These are phyloP conservation scores for Penicillium coprophilum DNA, from an alignment of 495 filamentous ascomycete species.

Conservation along the genomic window DNA sequence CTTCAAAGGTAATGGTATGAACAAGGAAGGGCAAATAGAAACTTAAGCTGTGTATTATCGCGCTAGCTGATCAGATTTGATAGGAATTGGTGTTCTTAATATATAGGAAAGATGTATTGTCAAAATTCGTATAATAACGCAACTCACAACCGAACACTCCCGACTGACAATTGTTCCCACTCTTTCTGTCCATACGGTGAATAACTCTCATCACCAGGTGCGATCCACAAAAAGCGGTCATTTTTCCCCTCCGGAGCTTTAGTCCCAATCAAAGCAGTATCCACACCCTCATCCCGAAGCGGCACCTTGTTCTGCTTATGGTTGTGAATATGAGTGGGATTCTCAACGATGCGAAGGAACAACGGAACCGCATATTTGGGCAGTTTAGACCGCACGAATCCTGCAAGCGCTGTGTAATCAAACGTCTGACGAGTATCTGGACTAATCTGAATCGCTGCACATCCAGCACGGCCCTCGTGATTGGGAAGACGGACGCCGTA, in stretches of 20 bases:
- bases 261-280: constrained; percentile 49
- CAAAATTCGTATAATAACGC: background rate
- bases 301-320: constrained; percentile 83
- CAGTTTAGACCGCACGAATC: constrained; percentile 54
- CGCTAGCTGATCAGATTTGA: no score
- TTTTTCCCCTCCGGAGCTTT: constrained; percentile 52
- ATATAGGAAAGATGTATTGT: no score
- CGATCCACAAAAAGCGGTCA: constrained; percentile 56
- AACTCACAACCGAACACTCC: constrained; percentile 50
- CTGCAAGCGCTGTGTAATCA: constrained; percentile 54
- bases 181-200: constrained; percentile 56
- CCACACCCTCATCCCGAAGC: constrained; percentile 68
- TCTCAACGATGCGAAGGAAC: constrained; percentile 64
- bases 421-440: constrained; percentile 44
- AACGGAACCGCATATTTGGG: constrained; percentile 76
- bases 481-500: constrained; percentile 72
- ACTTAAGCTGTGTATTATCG: no score
- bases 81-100: no score
- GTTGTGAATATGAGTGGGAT: constrained; percentile 68
- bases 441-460: constrained; percentile 54
- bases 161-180: constrained; percentile 54
- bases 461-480: constrained; percentile 72
- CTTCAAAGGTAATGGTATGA: no score
- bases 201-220: constrained; percentile 53
- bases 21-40: no score